phyloP scores from a whole-genome alignment of 2,329 filamentous ascomycete species.

The Blumeria hordei region DNA sequence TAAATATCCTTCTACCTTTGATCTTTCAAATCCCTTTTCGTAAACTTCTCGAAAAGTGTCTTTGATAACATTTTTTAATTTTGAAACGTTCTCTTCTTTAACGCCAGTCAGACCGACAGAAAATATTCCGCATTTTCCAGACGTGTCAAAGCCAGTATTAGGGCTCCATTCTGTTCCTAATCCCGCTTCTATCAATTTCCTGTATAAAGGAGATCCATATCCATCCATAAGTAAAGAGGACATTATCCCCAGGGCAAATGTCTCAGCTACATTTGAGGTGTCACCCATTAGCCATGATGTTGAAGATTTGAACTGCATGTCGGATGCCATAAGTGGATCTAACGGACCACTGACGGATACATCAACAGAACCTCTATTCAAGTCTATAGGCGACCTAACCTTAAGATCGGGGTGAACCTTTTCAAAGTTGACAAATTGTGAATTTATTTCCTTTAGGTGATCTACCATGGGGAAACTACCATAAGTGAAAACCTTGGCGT shows the following conservation, averaged over 20 bases:
- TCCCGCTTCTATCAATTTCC: constrained; percentile 66
- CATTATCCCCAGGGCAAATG: constrained; percentile 63
- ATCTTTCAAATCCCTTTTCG: constrained; percentile 58
- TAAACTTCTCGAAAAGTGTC: constrained; percentile 46
- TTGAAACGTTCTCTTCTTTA: constrained; percentile 50
- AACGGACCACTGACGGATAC: constrained; percentile 58
- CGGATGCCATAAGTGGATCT: constrained; percentile 63
- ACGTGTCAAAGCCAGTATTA: constrained; percentile 76
- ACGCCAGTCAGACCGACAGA: constrained; percentile 85
- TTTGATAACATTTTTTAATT: constrained; percentile 50
- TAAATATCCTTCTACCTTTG: constrained; percentile 80
- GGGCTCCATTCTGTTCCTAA: constrained; percentile 85
- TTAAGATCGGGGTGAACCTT: constrained; percentile 44
- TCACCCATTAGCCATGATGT: constrained; percentile 81
- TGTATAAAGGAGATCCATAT: constrained; percentile 84
- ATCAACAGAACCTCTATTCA: constrained; percentile 39
- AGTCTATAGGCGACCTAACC: constrained; percentile 50
- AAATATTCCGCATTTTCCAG: constrained; percentile 56
- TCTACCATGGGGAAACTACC: constrained; percentile 70
- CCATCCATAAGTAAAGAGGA: constrained; percentile 75
- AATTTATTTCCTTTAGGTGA: constrained; percentile 58
- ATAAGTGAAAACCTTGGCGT: constrained; percentile 88
- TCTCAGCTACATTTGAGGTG: constrained; percentile 60
- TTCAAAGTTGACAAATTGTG: constrained; percentile 49
- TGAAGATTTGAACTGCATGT: constrained; percentile 83